Evolutionary conservation across 768 basidiomycete species (phyloP).

Genomic region (Boletellus ananas): DNA sequence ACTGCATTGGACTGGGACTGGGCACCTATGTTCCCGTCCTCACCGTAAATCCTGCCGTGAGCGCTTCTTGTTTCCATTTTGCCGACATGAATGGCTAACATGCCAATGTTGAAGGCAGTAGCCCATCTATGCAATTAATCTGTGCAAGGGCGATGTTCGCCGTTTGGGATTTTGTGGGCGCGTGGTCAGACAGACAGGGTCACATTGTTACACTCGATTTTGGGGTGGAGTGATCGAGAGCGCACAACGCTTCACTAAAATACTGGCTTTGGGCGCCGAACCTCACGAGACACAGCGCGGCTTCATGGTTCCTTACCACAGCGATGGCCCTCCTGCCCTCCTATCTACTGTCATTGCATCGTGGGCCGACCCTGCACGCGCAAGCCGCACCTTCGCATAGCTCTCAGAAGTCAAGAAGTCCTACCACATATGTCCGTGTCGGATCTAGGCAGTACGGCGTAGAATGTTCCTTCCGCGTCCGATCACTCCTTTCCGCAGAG

Average conservation of each 20-base stretch:
- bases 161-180: neutral
- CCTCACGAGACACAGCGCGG: neutral
- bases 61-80: constrained; percentile 8
- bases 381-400: constrained; percentile 8
- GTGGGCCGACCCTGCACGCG: neutral
- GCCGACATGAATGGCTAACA: neutral
- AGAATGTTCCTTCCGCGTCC: constrained; percentile 13
- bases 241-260: neutral
- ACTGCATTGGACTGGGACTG: no score
- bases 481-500: neutral
- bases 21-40: neutral
- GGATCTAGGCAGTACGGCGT: constrained; percentile 6
- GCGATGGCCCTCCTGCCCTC: neutral
- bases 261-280: neutral
- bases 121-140: neutral
- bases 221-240: neutral
- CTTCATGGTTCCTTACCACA: neutral
- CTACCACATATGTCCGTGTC: neutral
- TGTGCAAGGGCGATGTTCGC: neutral
- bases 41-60: neutral
- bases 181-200: no score
- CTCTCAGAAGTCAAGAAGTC: constrained; percentile 20
- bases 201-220: neutral
- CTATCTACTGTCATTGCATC: neutral
- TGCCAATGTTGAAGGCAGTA: neutral